Evolutionary conservation across 2,329 filamentous ascomycete genomes (phyloP), one percentile per base, ranked within the genome.

Genomic region (Parastagonospora nodorum): DNA sequence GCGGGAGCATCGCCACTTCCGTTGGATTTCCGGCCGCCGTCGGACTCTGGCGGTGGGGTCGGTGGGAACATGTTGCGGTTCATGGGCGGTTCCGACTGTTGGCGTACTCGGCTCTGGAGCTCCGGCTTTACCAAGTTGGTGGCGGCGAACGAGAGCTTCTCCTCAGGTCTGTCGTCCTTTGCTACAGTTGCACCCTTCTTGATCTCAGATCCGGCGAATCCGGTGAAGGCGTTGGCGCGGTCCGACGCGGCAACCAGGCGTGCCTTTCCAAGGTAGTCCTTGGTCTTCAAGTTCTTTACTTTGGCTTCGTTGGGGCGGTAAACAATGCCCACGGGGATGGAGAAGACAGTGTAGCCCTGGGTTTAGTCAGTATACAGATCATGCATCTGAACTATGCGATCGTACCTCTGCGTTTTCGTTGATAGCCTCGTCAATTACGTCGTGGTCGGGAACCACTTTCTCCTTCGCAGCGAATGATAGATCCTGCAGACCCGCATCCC

Each of bases 371-470:
- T 48, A 5, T 2, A 8, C 28, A 31, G 19, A 28, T 43, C 14
- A n/a, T 40, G 15, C 24, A 5, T 11, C 24, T 24, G 11, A 8
- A 32, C 2, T 24, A 2, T 11, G 9, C 9, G 9, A n/a, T 40
- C 44, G 42, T 80, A 94, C 91, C 82, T 97, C 92, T 53, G 94
- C 94, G 67, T 92, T 87, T 72, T 97, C 94, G 46, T 84, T 81
- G 61, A 99, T 97, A 4, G 94, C 94, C 75, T 99, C 94, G 67
- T 99, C 92, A 60, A 99, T 99, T 57, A 99, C 94, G 71, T 96
- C 90, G 77, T 99, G 94, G 65, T 97, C 93, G 47, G 93, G 88
- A 1, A 96, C 92, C 41, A 94, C 90, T 79, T 97, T 97, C 75
- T 97, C 94, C 74, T 96, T 94, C 24, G 90, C 89, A 0, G 94